A percentile compares a stretch with the other conserved stretches of the same genome.
Evolutionary conservation across 202 grass and related monocot genomes (phyloP).

Genomic region (Musa balbisiana): DNA sequence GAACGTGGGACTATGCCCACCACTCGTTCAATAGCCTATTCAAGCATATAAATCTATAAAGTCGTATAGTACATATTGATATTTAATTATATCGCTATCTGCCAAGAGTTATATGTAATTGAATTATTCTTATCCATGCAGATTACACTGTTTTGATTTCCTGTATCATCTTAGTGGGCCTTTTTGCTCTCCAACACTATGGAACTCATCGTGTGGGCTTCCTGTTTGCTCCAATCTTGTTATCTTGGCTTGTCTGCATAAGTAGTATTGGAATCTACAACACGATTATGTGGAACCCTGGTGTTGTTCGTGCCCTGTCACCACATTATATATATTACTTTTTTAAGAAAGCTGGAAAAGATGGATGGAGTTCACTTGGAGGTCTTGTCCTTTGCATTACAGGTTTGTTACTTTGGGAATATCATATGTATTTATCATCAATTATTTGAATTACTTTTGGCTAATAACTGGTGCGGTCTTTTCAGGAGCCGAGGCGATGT

Average conservation of each 20-base stretch:
- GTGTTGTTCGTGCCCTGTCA: constrained; percentile 62
- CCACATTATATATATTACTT: constrained; percentile 86
- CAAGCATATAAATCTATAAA: background rate
- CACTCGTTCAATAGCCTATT: background rate
- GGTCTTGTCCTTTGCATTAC: constrained; percentile 88
- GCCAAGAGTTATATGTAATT: background rate
- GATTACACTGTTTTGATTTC: constrained; percentile 58
- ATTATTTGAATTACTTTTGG: constrained; percentile 6
- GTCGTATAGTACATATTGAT: background rate
- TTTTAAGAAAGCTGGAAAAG: constrained; percentile 74
- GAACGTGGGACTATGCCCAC: background rate
- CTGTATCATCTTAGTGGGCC: constrained; percentile 42
- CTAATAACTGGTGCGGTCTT: constrained; percentile 12
- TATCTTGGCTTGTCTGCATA: constrained; percentile 65
- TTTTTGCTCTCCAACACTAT: constrained; percentile 59
- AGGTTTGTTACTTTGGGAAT: constrained; percentile 29
- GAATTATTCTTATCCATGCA: constrained; percentile 14
- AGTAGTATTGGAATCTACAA: constrained; percentile 72
- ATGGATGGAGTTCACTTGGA: constrained; percentile 84
- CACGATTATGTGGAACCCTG: constrained; percentile 67
- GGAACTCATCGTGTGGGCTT: constrained; percentile 66
- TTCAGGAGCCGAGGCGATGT: constrained; percentile 91
- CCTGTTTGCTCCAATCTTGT: constrained; percentile 65
- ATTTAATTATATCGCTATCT: background rate
- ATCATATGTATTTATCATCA: constrained; percentile 2